Conservation (phyloP, 2,329 filamentous ascomycete species). For the Colletotrichum incanum region DNA sequence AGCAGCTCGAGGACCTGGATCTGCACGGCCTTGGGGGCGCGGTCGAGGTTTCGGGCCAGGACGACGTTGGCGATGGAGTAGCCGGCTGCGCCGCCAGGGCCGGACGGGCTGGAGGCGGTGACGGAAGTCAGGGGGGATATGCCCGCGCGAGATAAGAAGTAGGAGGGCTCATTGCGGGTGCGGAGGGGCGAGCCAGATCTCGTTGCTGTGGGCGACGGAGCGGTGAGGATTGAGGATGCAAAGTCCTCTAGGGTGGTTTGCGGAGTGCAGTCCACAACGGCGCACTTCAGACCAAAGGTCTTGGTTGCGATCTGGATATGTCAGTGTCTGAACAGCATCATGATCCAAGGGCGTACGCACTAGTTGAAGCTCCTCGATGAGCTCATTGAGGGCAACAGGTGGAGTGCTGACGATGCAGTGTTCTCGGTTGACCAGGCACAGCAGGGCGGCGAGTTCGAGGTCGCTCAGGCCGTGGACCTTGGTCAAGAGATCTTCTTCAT, state of each 20-base stretch:
- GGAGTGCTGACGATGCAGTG: slow-evolving; percentile 91
- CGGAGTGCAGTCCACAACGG: slow-evolving; percentile 80
- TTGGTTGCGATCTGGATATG: slow-evolving; percentile 72
- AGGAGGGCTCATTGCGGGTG: slow-evolving; percentile 42
- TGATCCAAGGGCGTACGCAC: slow-evolving; percentile 58
- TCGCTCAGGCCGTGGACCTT: slow-evolving; percentile 87
- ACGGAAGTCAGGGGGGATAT: slow-evolving; percentile 50
- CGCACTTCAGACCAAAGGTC: slow-evolving; percentile 81
- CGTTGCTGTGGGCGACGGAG: slow-evolving; percentile 48
- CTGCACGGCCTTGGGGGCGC: slow-evolving; percentile 82
- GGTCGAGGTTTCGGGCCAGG: slow-evolving; percentile 85
- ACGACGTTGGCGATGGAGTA: slow-evolving; percentile 83
- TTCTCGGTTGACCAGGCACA: slow-evolving; percentile 85
- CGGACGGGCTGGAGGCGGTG: slow-evolving; percentile 44
- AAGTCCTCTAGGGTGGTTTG: slow-evolving; percentile 88
- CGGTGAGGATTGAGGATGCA: slow-evolving; percentile 76
- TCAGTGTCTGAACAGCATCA: neutral
- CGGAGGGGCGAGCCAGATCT: slow-evolving; percentile 48
- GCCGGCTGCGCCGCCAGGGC: slow-evolving; percentile 38
- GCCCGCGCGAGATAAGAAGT: slow-evolving; percentile 46
- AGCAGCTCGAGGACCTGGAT: slow-evolving; percentile 86
- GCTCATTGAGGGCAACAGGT: slow-evolving; percentile 71
- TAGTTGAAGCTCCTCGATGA: slow-evolving; percentile 82
- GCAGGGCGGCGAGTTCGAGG: slow-evolving; percentile 87
- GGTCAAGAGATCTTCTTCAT: slow-evolving; percentile 70